Percentiles rank a stretch among this genome's conserved stretches.
Evolutionary conservation across 805 yeast species (phyloP).

Genomic region (Cyberlindnera euphorbiae): DNA sequence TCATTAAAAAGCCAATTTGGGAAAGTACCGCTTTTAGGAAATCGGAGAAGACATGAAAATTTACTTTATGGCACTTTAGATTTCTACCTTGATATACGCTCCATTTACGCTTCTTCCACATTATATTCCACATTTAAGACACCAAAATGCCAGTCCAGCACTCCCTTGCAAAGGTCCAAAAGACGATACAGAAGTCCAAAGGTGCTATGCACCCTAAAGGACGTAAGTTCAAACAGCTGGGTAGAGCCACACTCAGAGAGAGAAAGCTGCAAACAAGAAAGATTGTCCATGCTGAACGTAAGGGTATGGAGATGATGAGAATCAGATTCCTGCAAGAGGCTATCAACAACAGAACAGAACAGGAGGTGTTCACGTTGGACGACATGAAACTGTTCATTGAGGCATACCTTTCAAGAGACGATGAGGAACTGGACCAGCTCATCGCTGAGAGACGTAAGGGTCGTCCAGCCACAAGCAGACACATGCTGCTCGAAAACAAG

Average conservation of each 20-base stretch:
- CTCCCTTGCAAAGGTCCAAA: constrained; percentile 59
- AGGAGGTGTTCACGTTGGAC: constrained; percentile 41
- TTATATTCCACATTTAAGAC: too few species aligned
- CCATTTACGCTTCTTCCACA: too few species aligned
- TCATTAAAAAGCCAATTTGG: background rate
- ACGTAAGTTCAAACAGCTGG: constrained; percentile 77
- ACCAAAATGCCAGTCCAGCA: constrained; percentile 62
- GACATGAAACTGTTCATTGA: constrained; percentile 61
- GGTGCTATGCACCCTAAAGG: constrained; percentile 80
- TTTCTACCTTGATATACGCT: too few species aligned
- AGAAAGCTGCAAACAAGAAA: constrained; percentile 60
- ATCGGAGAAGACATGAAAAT: background rate
- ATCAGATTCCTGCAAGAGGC: constrained; percentile 56
- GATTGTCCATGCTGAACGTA: constrained; percentile 50
- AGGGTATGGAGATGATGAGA: constrained; percentile 55
- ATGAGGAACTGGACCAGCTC: constrained; percentile 66
- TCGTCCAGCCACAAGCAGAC: constrained; percentile 74
- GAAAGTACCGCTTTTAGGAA: too few species aligned
- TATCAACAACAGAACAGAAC: constrained; percentile 38
- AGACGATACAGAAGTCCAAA: constrained; percentile 49
- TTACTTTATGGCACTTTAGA: background rate
- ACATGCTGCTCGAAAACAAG: constrained; percentile 58
- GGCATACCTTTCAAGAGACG: constrained; percentile 61
- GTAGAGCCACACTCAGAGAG: constrained; percentile 84
- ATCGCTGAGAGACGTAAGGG: constrained; percentile 73